Base-by-base conservation (phyloP, 192 early-diverging fungal genomes). In the Haplosporangium gracile region DNA sequence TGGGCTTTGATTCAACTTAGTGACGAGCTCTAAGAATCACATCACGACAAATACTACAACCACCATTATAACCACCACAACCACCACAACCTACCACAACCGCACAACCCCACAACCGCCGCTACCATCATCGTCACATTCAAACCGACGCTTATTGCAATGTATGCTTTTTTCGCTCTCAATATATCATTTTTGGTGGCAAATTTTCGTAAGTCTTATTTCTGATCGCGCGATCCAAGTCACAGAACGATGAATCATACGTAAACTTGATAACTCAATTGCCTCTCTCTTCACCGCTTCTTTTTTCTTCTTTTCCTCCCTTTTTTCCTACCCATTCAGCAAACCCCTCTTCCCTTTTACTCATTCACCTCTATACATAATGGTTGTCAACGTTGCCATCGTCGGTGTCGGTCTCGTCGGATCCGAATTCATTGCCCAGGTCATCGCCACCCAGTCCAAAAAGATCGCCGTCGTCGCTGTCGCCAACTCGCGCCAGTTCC, bases 321-420 rank as follows among this genome's bases (percentile, higher is more conserved):
- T 36, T 73, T 77, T 26, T 55, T 60, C 45, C 63, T 55, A 38
- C 45, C 38, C 16, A 36, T 24, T 45, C 76, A 69, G 45, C 74
- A 32, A 38, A 1, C 18, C 53, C 47, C 20, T 29, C 63, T 38
- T 43, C 42, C 42, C 29, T 51, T 43, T 43, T 18, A 69, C 38
- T 63, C 70, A 70, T 39, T 74, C 29, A 43, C 36, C 36, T 36
- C 36, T 36, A 36, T 13, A 74, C 80, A 83, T 51, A 76, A 93
- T 93, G 92, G 90, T 96, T 75, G 84, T 86, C 57, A 95, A 94
- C 88, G 88, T 99, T 84, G 98, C 96, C 76, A 95, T 99, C 77
- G 93, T 99, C 88, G 98, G 98, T 45, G 95, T 97, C 71, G 98
- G 98, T 60, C 94, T 98, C 71, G 98, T 99, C 74, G 98, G 98